Percentiles rank a stretch among this genome's conserved stretches.
Conservation (phyloP, 2,329 filamentous ascomycete species). For the Alternaria burnsii region DNA sequence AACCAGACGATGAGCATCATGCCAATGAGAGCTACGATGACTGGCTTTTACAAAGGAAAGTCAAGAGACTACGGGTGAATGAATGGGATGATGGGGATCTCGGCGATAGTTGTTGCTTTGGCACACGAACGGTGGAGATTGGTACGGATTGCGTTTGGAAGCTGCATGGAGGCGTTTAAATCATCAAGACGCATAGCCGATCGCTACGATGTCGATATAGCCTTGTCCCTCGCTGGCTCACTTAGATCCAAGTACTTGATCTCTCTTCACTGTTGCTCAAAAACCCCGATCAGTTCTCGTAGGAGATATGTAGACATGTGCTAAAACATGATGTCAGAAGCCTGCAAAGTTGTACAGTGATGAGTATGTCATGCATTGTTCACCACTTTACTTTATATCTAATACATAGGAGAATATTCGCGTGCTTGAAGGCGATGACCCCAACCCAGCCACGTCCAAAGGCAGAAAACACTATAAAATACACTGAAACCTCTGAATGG, state of each 20-base stretch:
- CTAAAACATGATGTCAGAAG: not conserved
- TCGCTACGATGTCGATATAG: not conserved
- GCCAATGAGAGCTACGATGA: slow-evolving; percentile 14
- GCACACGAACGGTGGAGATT: slow-evolving; percentile 34
- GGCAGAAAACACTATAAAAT: slow-evolving; percentile 8
- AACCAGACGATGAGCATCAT: not conserved
- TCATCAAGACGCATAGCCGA: not conserved
- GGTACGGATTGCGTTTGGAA: slow-evolving; percentile 39
- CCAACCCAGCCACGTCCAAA: not conserved
- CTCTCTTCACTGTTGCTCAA: not conserved
- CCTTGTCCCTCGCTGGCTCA: not conserved
- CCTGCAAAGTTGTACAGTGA: not conserved
- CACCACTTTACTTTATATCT: slow-evolving; percentile 3
- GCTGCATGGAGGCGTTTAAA: slow-evolving; percentile 40
- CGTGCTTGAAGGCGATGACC: not conserved
- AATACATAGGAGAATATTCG: slow-evolving; percentile 11
- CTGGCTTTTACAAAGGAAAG: slow-evolving; percentile 30
- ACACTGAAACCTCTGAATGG: slow-evolving; percentile 6
- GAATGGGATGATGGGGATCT: slow-evolving; percentile 29
- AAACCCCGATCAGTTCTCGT: not conserved
- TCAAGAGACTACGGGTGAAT: slow-evolving; percentile 15
- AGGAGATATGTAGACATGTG: not conserved
- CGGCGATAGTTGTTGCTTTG: slow-evolving; percentile 45
- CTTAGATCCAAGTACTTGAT: not conserved
- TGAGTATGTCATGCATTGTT: slow-evolving; percentile 1